phyloP scores from a whole-genome alignment of 805 yeast genomes.

The Groenewaldozyma tartarivorans region DNA sequence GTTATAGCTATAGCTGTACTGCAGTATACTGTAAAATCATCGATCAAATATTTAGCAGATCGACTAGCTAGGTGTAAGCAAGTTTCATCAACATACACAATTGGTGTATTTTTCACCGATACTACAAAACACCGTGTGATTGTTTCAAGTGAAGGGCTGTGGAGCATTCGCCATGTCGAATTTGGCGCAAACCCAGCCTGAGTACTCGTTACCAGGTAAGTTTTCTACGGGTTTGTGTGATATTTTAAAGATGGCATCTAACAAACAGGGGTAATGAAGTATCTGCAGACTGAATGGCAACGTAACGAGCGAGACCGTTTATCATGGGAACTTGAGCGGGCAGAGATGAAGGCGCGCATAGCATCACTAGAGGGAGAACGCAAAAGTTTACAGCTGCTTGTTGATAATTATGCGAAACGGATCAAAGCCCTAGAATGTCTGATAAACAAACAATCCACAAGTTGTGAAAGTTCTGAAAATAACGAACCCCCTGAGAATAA shows the following conservation, averaged over 20 bases:
- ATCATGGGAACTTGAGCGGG: constrained; percentile 50
- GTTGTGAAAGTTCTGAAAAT: neutral
- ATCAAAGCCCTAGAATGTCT: constrained; percentile 24
- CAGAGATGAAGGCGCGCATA: constrained; percentile 47
- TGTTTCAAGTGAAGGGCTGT: too few relatives aligned
- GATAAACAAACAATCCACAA: constrained; percentile 2
- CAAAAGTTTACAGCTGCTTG: constrained; percentile 26
- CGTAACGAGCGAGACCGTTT: constrained; percentile 50
- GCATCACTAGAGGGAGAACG: constrained; percentile 47
- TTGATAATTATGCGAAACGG: constrained; percentile 20
- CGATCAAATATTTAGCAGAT: neutral
- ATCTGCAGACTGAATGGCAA: constrained; percentile 53
- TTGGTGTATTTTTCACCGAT: neutral
- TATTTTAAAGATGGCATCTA: neutral
- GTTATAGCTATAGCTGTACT: neutral
- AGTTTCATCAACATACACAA: neutral
- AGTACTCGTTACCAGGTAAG: constrained; percentile 29
- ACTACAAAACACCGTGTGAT: neutral
- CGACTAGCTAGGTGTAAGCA: neutral
- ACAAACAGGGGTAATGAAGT: constrained; percentile 49
- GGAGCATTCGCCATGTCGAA: constrained; percentile 3
- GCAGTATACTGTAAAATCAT: neutral
- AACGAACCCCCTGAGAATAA: neutral
- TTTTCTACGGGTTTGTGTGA: neutral
- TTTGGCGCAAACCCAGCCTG: constrained; percentile 13